A percentile compares a stretch with the other conserved stretches of the same genome.
Evolutionary conservation across 1,284 basidiomycete species (phyloP).

Genomic region (Vanrija sp.): DNA sequence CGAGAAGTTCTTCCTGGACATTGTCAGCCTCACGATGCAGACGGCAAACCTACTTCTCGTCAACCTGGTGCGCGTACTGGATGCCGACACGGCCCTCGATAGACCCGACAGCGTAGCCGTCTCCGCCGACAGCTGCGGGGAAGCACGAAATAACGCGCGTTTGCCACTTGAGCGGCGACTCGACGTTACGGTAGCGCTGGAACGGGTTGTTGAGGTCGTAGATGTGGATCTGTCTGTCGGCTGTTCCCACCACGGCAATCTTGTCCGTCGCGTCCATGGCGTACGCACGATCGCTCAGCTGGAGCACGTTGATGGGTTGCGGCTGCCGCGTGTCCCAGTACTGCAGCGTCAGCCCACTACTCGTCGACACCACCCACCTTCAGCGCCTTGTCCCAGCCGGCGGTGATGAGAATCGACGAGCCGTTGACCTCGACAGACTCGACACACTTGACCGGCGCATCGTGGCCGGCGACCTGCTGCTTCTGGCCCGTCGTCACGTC

Average conservation of each 20-base stretch:
- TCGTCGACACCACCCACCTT: slow-evolving; percentile 56
- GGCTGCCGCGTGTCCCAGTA: slow-evolving; percentile 85
- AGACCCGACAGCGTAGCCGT: slow-evolving; percentile 86
- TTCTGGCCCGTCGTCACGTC: slow-evolving; percentile 68
- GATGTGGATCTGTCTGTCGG: slow-evolving; percentile 68
- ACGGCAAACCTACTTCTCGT: slow-evolving; percentile 25
- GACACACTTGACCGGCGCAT: slow-evolving; percentile 72
- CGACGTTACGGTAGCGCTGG: slow-evolving; percentile 54
- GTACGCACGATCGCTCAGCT: slow-evolving; percentile 85
- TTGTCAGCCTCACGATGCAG: background rate
- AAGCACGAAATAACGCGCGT: slow-evolving; percentile 86
- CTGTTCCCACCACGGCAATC: slow-evolving; percentile 86
- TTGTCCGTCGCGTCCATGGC: slow-evolving; percentile 43
- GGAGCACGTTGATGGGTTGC: slow-evolving; percentile 68
- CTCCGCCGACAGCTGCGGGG: slow-evolving; percentile 53
- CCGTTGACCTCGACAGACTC: slow-evolving; percentile 63
- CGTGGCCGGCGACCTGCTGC: slow-evolving; percentile 74
- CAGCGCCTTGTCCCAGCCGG: slow-evolving; percentile 87
- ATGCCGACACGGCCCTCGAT: slow-evolving; percentile 94
- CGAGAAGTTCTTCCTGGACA: slow-evolving; percentile 73
- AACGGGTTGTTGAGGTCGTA: slow-evolving; percentile 72
- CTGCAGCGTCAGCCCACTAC: slow-evolving; percentile 49
- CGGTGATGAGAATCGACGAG: slow-evolving; percentile 65
- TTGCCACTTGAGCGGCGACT: slow-evolving; percentile 89
- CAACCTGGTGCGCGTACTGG: slow-evolving; percentile 58